Conservation (phyloP, 768 basidiomycete species). For the Pisolithus albus region DNA sequence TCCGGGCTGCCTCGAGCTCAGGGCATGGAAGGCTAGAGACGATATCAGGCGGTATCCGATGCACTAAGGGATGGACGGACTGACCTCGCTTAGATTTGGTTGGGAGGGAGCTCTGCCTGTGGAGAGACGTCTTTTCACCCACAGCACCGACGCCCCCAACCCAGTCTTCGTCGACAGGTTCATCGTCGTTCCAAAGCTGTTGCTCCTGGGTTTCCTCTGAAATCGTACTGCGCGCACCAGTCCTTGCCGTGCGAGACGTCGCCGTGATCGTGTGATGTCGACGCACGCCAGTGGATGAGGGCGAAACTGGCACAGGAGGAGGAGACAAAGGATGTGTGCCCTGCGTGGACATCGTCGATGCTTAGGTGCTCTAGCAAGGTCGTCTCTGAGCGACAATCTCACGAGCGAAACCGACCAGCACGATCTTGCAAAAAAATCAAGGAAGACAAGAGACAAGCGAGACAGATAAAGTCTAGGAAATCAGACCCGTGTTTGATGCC, state of each 20-base stretch:
- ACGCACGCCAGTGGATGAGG: conserved; percentile 47
- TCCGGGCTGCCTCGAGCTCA: conserved; percentile 47
- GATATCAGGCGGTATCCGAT: conserved; percentile 7
- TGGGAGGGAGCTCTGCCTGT: conserved; percentile 75
- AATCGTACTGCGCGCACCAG: conserved; percentile 54
- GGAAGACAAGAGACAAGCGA: not conserved
- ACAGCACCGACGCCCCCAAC: conserved; percentile 76
- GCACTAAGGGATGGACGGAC: conserved; percentile 10
- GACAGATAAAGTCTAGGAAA: not conserved
- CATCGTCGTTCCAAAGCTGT: conserved; percentile 65
- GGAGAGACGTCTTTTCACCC: conserved; percentile 73
- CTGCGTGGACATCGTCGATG: conserved; percentile 30
- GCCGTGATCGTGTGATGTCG: conserved; percentile 81
- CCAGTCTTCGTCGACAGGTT: conserved; percentile 75
- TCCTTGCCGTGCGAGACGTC: conserved; percentile 57
- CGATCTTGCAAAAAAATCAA: conserved; percentile 5
- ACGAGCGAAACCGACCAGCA: not conserved
- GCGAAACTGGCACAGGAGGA: conserved; percentile 33
- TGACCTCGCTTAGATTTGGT: conserved; percentile 73
- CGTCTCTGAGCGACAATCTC: conserved; percentile 1
- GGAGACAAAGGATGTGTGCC: conserved; percentile 34
- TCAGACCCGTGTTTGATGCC: too few relatives aligned
- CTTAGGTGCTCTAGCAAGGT: conserved; percentile 4
- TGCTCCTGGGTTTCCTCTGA: conserved; percentile 60
- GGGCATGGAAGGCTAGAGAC: conserved; percentile 43